A percentile compares a stretch with the other conserved stretches of the same genome.
Conservation (phyloP, 2,329 filamentous ascomycete genomes). For the Colletotrichum aenigma region DNA sequence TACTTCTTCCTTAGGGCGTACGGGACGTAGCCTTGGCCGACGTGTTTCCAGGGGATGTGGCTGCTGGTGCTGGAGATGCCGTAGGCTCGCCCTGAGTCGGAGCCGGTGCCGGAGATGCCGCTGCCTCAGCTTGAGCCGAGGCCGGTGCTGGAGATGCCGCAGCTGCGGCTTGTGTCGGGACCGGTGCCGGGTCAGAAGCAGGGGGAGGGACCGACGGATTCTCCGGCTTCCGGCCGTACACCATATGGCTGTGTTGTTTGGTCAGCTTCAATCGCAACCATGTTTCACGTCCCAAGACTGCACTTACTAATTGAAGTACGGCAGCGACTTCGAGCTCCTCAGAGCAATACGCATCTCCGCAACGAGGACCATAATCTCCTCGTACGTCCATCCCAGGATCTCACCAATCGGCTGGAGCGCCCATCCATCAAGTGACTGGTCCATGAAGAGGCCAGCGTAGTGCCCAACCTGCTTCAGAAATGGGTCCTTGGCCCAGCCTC, state of each 20-base stretch:
- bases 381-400: conserved; percentile 29
- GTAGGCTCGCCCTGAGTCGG: too few relatives aligned
- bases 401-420: conserved; percentile 29
- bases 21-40: too few relatives aligned
- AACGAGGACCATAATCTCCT: conserved; percentile 27
- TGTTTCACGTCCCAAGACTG: background rate
- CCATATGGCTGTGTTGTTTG: background rate
- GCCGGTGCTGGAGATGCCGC: too few relatives aligned
- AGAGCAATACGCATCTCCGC: conserved; percentile 21
- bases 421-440: conserved; percentile 30
- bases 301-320: conserved; percentile 1
- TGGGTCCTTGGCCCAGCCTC: conserved; percentile 19
- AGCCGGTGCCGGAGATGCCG: too few relatives aligned
- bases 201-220: too few relatives aligned
- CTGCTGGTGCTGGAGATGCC: too few relatives aligned
- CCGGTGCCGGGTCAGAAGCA: too few relatives aligned
- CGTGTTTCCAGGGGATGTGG: too few relatives aligned
- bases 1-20: too few relatives aligned
- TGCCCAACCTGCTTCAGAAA: conserved; percentile 7
- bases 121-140: too few relatives aligned
- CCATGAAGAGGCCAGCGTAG: conserved; percentile 25
- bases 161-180: too few relatives aligned
- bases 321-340: background rate
- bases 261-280: background rate
- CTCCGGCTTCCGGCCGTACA: background rate